Evolutionary conservation across 208 protist genomes (phyloP), one percentile per base, ranked within the genome.

Genomic region (Vickermania spadyakhi): DNA sequence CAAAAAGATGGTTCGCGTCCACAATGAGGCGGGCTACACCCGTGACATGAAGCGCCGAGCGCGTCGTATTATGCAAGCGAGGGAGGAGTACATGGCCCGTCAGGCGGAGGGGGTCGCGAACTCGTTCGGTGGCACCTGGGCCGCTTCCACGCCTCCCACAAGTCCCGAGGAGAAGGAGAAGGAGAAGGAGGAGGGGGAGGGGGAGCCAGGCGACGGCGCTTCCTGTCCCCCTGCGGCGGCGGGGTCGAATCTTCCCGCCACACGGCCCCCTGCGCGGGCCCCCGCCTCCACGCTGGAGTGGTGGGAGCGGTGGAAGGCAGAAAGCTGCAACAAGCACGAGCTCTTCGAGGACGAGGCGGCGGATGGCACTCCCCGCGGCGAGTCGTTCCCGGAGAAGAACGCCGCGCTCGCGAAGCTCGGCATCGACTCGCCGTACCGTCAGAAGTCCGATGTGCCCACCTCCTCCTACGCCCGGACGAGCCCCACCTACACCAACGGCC

Each of bases 1-100:
- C 14, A 89, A 88, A 64, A 89, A 93, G 65, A 91, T 96, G 52
- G 84, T 91, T 26, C 83, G 84, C 5, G 84, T 96, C 22, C 81
- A 90, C 62, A 86, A 93, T 70, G 85, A 77, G 0, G 79, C 84
- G 0, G 84, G 81, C n/a, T 96, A 96, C 72, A 91, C 84, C 68
- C 75, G 89, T 31, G 89, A 96, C 59, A 96, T 96, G 89, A 96
- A 96, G 72, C 78, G 89, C 4, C 77, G 89, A n/a, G 89, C 85
- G 0, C 81, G 89, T 25, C 85, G 89, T n/a, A 96, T 96, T 60
- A 92, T 93, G 84, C 84, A 96, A 52, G 89, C 89, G 0, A 66
- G 86, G 23, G 89, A 96, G 64, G 85, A 92, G 66, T 91, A 92
- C 59, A 36, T 90, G 25, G 78, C 83, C 18, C 52, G 73, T 49